These are phyloP conservation scores for Phytophthora chlamydospora DNA, from an alignment of 352 stramenopile genomes.

Conservation along the genomic window DNA sequence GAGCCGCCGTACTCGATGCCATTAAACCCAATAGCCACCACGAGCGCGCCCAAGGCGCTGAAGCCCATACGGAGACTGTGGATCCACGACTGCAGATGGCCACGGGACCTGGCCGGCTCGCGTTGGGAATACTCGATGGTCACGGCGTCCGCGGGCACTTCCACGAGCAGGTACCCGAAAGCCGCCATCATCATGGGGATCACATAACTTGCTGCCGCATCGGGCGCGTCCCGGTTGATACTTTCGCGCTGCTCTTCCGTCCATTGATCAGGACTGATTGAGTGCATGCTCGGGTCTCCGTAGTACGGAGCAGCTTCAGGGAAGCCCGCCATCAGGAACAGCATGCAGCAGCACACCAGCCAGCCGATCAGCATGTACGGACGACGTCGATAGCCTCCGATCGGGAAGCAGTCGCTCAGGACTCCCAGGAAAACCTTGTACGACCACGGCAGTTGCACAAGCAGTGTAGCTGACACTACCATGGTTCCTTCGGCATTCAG, in stretches of 20 bases:
- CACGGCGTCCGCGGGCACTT: slow-evolving; percentile 67
- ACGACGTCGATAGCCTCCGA: slow-evolving; percentile 55
- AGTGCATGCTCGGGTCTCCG: slow-evolving; percentile 39
- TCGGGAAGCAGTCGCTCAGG: slow-evolving; percentile 67
- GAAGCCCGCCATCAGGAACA: slow-evolving; percentile 52
- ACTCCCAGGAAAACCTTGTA: slow-evolving; percentile 69
- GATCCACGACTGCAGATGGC: slow-evolving; percentile 61
- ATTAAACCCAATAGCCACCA: slow-evolving; percentile 59
- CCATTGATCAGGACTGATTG: slow-evolving; percentile 38
- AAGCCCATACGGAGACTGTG: slow-evolving; percentile 60
- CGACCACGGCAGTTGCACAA: slow-evolving; percentile 64
- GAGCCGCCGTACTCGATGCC: slow-evolving; percentile 57
- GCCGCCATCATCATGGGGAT: slow-evolving; percentile 77
- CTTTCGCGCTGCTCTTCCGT: slow-evolving; percentile 37
- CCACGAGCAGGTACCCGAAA: slow-evolving; percentile 65
- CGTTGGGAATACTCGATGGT: slow-evolving; percentile 67
- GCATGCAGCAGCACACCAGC: slow-evolving; percentile 51
- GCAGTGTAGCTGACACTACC: slow-evolving; percentile 48
- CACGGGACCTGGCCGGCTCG: slow-evolving; percentile 52
- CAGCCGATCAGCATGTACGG: slow-evolving; percentile 71
- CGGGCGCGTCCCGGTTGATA: slow-evolving; percentile 47
- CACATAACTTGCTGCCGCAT: slow-evolving; percentile 55
- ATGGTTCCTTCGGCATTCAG: slow-evolving; percentile 63
- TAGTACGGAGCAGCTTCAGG: slow-evolving; percentile 57
- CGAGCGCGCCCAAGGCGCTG: slow-evolving; percentile 47